Base-by-base conservation (phyloP, 441 rosid genomes). In the Dalechampia spathulata region DNA sequence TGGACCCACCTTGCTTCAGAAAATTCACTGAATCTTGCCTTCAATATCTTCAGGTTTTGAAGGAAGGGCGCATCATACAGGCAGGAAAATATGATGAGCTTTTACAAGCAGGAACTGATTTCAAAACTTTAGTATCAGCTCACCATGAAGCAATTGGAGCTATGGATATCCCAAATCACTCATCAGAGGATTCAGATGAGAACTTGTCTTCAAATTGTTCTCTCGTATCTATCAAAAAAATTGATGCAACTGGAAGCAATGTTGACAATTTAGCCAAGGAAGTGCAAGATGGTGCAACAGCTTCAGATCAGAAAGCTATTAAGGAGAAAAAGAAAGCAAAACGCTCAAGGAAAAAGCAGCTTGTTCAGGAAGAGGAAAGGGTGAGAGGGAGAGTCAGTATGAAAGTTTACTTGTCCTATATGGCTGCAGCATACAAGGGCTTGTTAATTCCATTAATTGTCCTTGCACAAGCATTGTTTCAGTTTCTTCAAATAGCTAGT, bases 281-380 rank as follows among this genome's bases (percentile, higher is more conserved):
- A 77, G 81, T 82, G 55, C 87, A 90, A 57, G 99, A 90, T n/a
- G 69, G 77, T 63, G 83, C 78, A 60, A 73, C 96, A 21, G 49
- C 81, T 62, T 72, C 97, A 44, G 99, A 87, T 54, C 80, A 83
- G 71, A 94, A 86, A 74, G 86, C 74, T 48, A 78, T 86, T 25
- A 94, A 87, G 82, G 99, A 94, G 75, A 93, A 85, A 75, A 83
- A 83, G 87, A 94, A 94, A 77, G 82, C 73, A 20, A 94, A 94
- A 68, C 91, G 96, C 6, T 68, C 86, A 10, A 82, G 95, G 64
- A 94, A 83, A 74, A 94, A 90, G 47, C 99, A 94, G 75, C 95
- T 90, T 61, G 96, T 84, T 67, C 97, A 90, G 76, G 99, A 94
- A 73, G 99, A 94, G 82, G 99, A 94, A 83, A 78, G 99, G 70